Evolutionary conservation across 345 rosid genomes (phyloP).

Genomic region (Eucalyptus sp.): DNA sequence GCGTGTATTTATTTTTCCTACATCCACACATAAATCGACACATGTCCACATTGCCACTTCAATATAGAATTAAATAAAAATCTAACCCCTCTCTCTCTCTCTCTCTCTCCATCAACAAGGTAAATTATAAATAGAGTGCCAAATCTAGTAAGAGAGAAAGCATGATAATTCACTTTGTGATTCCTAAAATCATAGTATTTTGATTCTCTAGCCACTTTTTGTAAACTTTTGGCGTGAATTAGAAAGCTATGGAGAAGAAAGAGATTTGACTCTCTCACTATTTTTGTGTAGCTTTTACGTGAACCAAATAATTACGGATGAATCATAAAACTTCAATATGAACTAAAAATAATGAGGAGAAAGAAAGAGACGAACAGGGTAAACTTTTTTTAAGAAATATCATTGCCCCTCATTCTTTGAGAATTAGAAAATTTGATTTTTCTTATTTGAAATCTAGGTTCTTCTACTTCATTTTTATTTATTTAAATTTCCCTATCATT

Average conservation of each 20-base stretch:
- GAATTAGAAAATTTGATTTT: not conserved
- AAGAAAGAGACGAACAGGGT: not conserved
- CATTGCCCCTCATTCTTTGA: not conserved
- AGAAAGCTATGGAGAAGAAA: no score
- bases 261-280: not conserved
- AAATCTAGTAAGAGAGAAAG: no score
- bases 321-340: not conserved
- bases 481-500: not conserved
- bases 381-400: no score
- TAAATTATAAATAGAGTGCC: not conserved
- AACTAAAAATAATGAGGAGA: not conserved
- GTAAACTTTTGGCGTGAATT: rapidly evolving
- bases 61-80: no score
- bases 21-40: not conserved
- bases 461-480: not conserved
- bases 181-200: no score
- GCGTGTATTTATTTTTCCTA: not conserved
- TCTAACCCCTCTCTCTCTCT: not conserved
- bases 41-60: not conserved
- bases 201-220: not conserved
- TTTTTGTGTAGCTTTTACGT: not conserved
- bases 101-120: not conserved
- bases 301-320: not conserved
- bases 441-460: not conserved
- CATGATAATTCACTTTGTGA: no score